Evolutionary conservation across 139 green algal genomes (phyloP).

Genomic region (Spirogloea muscicola): DNA sequence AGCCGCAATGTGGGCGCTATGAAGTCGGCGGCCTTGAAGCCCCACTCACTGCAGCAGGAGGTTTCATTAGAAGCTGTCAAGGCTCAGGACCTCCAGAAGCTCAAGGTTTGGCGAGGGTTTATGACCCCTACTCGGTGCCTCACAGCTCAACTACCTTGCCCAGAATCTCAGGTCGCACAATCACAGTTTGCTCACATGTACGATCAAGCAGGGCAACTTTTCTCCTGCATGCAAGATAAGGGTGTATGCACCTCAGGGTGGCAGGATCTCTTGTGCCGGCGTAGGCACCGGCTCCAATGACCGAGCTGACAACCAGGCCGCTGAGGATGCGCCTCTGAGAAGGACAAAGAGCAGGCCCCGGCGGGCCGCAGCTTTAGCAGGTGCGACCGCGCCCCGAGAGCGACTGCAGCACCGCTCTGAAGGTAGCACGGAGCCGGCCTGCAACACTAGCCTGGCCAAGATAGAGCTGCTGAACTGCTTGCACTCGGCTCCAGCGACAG

Average conservation of each 20-base stretch:
- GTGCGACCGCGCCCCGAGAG: no score
- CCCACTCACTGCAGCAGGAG: constrained; percentile 17
- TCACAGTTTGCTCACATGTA: no score
- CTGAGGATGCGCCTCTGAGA: constrained; percentile 31
- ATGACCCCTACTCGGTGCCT: neutral
- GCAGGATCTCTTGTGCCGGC: constrained; percentile 23
- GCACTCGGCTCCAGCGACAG: no score
- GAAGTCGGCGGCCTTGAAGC: constrained; percentile 3
- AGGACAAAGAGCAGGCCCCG: no score
- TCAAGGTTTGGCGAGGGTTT: neutral
- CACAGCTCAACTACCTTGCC: neutral
- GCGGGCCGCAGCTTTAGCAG: no score
- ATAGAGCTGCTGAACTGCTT: no score
- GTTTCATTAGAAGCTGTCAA: neutral
- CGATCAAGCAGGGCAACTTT: no score
- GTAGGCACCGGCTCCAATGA: constrained; percentile 25
- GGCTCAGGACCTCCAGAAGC: neutral
- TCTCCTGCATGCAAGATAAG: neutral
- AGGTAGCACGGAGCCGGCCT: no score
- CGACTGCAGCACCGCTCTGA: no score
- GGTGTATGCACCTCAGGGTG: constrained; percentile 13
- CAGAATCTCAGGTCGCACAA: no score
- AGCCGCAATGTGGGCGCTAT: constrained; percentile 27
- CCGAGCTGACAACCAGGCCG: neutral
- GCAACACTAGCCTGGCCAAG: no score